Evolutionary conservation across 306 rosid species (phyloP).

Genomic region (Acacia acuminata): DNA sequence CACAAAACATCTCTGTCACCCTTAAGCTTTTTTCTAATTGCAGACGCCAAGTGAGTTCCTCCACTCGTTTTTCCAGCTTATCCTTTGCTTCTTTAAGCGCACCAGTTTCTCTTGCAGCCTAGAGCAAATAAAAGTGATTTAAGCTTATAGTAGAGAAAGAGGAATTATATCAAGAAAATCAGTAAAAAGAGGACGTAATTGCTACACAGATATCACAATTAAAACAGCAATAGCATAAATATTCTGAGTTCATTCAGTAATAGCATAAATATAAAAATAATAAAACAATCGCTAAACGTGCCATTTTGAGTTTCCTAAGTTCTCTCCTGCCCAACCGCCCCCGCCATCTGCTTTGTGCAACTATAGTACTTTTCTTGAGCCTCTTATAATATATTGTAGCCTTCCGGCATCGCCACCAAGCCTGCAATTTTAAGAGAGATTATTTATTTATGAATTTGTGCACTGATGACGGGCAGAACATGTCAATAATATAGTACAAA

Average conservation of each 20-base stretch:
- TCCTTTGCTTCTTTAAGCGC: conserved; percentile 89
- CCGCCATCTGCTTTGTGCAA: conserved; percentile 92
- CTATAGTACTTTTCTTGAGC: conserved; percentile 75
- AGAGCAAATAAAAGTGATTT: conserved; percentile 36
- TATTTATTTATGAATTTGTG: conserved; percentile 25
- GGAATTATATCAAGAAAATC: conserved; percentile 7
- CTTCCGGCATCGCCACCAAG: conserved; percentile 85
- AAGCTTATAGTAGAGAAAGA: conserved; percentile 19
- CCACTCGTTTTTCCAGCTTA: conserved; percentile 79
- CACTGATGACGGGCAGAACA: conserved; percentile 7
- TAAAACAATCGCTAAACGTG: conserved; percentile 28
- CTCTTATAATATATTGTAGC: conserved; percentile 65
- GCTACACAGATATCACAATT: conserved; percentile 21
- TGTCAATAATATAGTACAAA: conserved; percentile 27
- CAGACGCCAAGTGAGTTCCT: conserved; percentile 86
- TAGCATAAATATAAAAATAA: not conserved
- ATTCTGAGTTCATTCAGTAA: not conserved
- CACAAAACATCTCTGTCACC: conserved; percentile 49
- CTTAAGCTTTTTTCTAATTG: conserved; percentile 81
- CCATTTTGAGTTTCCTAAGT: conserved; percentile 97
- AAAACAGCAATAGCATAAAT: not conserved
- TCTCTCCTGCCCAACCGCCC: conserved; percentile 71
- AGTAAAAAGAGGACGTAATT: conserved; percentile 8
- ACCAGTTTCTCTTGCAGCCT: conserved; percentile 92
- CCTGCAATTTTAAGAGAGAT: conserved; percentile 52